These are phyloP conservation scores for Nicotiana tabacum DNA, from an alignment of 257 asterid species.

Conservation along the genomic window DNA sequence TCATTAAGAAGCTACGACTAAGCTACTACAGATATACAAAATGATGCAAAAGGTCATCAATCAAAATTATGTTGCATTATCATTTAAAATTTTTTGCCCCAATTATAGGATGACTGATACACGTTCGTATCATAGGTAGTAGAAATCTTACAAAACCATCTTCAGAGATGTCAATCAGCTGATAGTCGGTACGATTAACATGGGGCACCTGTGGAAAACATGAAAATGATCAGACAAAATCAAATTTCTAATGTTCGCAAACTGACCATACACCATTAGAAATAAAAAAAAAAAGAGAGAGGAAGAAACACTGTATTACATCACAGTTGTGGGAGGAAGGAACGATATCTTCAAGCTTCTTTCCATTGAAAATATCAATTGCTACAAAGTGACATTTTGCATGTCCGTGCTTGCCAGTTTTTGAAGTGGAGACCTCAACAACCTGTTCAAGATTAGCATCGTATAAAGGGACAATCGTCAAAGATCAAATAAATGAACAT, in stretches of 20 bases:
- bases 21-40: background rate
- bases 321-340: constrained; percentile 73
- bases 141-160: constrained; percentile 31
- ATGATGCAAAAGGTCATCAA: background rate
- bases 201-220: constrained; percentile 45
- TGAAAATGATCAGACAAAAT: background rate
- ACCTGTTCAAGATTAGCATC: constrained; percentile 30
- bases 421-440: constrained; percentile 64
- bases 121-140: background rate
- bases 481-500: background rate
- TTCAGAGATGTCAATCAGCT: constrained; percentile 36
- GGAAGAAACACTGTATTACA: constrained; percentile 20
- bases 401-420: constrained; percentile 69
- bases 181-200: constrained; percentile 58
- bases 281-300: background rate
- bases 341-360: constrained; percentile 67
- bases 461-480: background rate
- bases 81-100: background rate
- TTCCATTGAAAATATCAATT: constrained; percentile 54
- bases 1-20: background rate
- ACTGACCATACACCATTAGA: background rate
- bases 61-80: background rate
- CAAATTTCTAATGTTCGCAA: background rate
- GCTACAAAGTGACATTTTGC: constrained; percentile 74
- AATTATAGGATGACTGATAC: background rate